Percentiles rank a stretch among this genome's conserved stretches.
These are phyloP conservation scores for Penicillium olsonii DNA, from an alignment of 2,329 filamentous ascomycete species.

Conservation along the genomic window DNA sequence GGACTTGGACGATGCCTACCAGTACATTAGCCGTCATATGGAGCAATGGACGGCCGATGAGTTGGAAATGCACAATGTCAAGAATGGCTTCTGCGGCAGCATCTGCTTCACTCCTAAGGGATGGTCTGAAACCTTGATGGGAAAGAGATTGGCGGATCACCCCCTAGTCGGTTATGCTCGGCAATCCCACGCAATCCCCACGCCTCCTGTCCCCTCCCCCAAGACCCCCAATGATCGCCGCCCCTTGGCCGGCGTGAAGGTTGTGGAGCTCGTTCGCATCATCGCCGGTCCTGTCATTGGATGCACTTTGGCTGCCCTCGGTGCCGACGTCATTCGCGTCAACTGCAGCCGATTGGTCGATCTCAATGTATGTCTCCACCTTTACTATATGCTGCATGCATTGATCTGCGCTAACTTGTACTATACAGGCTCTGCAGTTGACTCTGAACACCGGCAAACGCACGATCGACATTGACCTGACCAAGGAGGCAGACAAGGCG, in stretches of 20 bases:
- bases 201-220: slow-evolving; percentile 28
- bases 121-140: slow-evolving; percentile 46
- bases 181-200: slow-evolving; percentile 33
- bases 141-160: slow-evolving; percentile 41
- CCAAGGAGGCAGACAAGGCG: slow-evolving; percentile 37
- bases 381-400: background rate
- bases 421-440: slow-evolving; percentile 20
- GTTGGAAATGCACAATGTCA: slow-evolving; percentile 40
- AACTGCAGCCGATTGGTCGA: slow-evolving; percentile 41
- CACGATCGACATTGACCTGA: slow-evolving; percentile 45
- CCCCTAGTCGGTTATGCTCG: slow-evolving; percentile 42
- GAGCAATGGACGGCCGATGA: slow-evolving; percentile 35
- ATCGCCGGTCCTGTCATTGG: slow-evolving; percentile 48
- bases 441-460: slow-evolving; percentile 16
- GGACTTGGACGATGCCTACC: slow-evolving; percentile 1
- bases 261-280: slow-evolving; percentile 47
- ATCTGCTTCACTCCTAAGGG: slow-evolving; percentile 43
- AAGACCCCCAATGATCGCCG: background rate
- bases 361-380: slow-evolving; percentile 9
- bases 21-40: slow-evolving; percentile 19
- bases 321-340: slow-evolving; percentile 48
- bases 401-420: slow-evolving; percentile 7
- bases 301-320: slow-evolving; percentile 42
- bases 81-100: slow-evolving; percentile 42
- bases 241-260: slow-evolving; percentile 44